Percentiles rank a stretch among this genome's conserved stretches.
Evolutionary conservation across 2,329 filamentous ascomycete species (phyloP).

Genomic region (Fonsecaea erecta): DNA sequence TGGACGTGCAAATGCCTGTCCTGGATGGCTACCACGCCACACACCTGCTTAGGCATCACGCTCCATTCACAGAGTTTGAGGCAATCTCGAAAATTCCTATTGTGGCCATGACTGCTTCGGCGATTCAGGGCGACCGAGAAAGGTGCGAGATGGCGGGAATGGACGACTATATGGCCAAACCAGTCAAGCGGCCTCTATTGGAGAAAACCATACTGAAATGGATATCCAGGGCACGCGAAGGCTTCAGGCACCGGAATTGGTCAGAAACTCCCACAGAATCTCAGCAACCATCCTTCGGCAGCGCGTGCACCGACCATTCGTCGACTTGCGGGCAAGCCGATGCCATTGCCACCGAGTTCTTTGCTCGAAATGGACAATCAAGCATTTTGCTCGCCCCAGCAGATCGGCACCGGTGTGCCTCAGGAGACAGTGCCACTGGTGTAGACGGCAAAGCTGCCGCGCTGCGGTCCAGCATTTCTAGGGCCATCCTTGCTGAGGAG

Average conservation of each 20-base stretch:
- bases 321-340: conserved; percentile 35
- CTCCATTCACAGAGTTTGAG: conserved; percentile 65
- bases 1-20: conserved; percentile 78
- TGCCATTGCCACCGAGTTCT: conserved; percentile 30
- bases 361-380: conserved; percentile 6
- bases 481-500: conserved; percentile 39
- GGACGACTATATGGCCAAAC: conserved; percentile 77
- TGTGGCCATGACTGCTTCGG: conserved; percentile 80
- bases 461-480: conserved; percentile 37
- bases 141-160: conserved; percentile 75
- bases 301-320: conserved; percentile 30
- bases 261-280: not conserved
- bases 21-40: conserved; percentile 80
- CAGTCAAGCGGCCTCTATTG: conserved; percentile 69
- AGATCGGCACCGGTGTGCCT: not conserved
- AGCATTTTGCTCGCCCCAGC: not conserved
- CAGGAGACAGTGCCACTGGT: conserved; percentile 33
- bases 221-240: conserved; percentile 47
- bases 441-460: conserved; percentile 39
- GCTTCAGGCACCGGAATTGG: not conserved
- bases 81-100: conserved; percentile 68
- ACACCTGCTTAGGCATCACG: conserved; percentile 70
- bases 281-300: conserved; percentile 15
- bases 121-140: conserved; percentile 75
- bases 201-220: conserved; percentile 75